Conservation (phyloP, 495 filamentous ascomycete species). For the Aspergillus leporis region DNA sequence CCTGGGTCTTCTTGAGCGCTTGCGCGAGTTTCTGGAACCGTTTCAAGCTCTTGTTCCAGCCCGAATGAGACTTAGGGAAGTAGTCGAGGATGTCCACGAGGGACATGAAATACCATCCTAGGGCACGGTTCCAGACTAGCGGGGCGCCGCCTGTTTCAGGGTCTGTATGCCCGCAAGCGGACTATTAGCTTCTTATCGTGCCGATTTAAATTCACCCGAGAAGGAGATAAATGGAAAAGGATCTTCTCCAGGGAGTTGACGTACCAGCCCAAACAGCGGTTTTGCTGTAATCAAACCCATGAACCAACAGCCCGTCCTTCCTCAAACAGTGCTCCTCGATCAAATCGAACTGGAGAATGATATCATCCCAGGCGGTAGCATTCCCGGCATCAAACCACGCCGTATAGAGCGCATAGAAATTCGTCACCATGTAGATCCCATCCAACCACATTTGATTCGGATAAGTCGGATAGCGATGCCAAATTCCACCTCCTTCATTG, state of each 20-base stretch:
- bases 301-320: constrained; percentile 10
- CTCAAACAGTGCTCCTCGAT: constrained; percentile 18
- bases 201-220: no score
- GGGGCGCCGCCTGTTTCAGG: constrained; percentile 16
- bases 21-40: constrained; percentile 15
- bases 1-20: constrained; percentile 13
- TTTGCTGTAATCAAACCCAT: constrained; percentile 14
- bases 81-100: constrained; percentile 17
- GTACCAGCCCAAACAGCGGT: constrained; percentile 18
- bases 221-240: not conserved
- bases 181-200: not conserved
- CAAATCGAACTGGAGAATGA: constrained; percentile 18
- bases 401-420: constrained; percentile 19
- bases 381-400: constrained; percentile 17
- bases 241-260: not conserved
- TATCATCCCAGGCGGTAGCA: constrained; percentile 19
- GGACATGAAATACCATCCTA: constrained; percentile 23
- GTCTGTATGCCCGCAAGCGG: constrained; percentile 1
- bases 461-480: constrained; percentile 20
- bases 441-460: constrained; percentile 25
- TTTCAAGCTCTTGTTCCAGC: constrained; percentile 9
- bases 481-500: constrained; percentile 17
- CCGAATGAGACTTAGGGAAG: constrained; percentile 14
- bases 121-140: constrained; percentile 18
- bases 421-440: constrained; percentile 20